Base-by-base conservation (phyloP, 2,329 filamentous ascomycete genomes). In the Cordyceps cicadae region DNA sequence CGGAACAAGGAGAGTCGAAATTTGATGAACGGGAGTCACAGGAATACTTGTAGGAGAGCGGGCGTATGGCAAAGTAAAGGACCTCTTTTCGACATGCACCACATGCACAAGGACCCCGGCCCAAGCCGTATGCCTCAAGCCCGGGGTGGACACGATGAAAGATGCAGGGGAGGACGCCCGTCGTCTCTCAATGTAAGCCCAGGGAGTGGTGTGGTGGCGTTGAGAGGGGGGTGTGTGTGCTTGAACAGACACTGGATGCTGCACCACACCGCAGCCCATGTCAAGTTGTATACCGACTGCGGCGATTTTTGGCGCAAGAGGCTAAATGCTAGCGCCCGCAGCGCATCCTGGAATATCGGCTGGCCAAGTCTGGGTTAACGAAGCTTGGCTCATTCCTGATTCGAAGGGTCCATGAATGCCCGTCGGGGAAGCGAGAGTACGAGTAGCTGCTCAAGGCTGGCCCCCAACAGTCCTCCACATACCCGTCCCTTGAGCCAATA, bases 1-100 rank as follows among this genome's bases (percentile, higher is more conserved):
- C 50, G 14, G 49, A 43, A 32, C 19, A 26, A 5, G 21, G 15
- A 37, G 46, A n/a, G 57, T 48, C 39, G 32, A 48, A 19, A 53
- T 50, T 15, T 48, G 29, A 48, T 45, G 48, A 51, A 24, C 26
- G 41, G 57, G 57, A 49, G 57, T 45, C 32, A 32, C 41, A 9
- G 26, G 34, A 46, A 59, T 59, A 59, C 57, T 59, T 59, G 57
- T 59, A 59, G 39, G 57, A 54, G 57, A 59, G 34, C 54, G 56
- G 56, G 50, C 57, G 53, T 21, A 37, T 11, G 57, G 57, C 26
- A 58, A 46, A 49, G 21, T 46, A 49, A 32, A 43, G 46, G 53
- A 14, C 49, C 24, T 37, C 56, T 54, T 9, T 37, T 7, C 39
- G n/a, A 15, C 32, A 48, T 60, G 49, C 24, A 61, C 53, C 24